Evolutionary conservation across 2,329 filamentous ascomycete genomes (phyloP), one percentile per base, ranked within the genome.

Genomic region (Magnaporthiopsis rhizophila): DNA sequence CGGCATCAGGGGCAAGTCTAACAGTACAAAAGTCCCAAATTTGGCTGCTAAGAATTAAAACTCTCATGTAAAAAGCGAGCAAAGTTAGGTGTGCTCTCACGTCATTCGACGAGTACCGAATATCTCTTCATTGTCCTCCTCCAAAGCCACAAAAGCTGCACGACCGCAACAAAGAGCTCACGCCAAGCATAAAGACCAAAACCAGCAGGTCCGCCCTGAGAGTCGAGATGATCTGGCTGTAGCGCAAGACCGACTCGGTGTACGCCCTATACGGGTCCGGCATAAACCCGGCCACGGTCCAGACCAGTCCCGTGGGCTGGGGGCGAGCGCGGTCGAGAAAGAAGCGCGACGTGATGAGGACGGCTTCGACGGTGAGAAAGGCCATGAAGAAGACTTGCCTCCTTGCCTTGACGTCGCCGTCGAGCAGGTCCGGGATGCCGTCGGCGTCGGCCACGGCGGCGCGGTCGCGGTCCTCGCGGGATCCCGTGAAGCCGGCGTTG

Each of bases 281-380:
- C 68, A 94, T 72, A 69, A 92, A 85, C 6, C 85, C 82, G 5
- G 83, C 79, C 57, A 88, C 76, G 30, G 82, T 89, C 67, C 86
- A 86, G 66, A 91, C 69, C 65, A 90, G 81, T 3, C 89, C 89
- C 32, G 79, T 76, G 3, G 83, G 84, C 66, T 84, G 83, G 59
- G 83, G 73, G 30, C 45, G 58, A 2, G 45, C 58, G 69, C 84
- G 85, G 69, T 92, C 89, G 62, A 91, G 72, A 69, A 92, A 86
- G 73, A 89, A 90, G 30, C 90, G 81, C 36, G 84, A 87, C 1
- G 86, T 89, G 68, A 94, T 85, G 67, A 94, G 78, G 63, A 91
- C 73, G 13, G 91, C 81, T 77, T 95, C 90, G 38, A 86, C 87
- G 0, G 90, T 91, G 7, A 89, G 88, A 72, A 94, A 95, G n/a